Conservation (phyloP, 164 flowering plant genomes). For the Brasenia schreberi region DNA sequence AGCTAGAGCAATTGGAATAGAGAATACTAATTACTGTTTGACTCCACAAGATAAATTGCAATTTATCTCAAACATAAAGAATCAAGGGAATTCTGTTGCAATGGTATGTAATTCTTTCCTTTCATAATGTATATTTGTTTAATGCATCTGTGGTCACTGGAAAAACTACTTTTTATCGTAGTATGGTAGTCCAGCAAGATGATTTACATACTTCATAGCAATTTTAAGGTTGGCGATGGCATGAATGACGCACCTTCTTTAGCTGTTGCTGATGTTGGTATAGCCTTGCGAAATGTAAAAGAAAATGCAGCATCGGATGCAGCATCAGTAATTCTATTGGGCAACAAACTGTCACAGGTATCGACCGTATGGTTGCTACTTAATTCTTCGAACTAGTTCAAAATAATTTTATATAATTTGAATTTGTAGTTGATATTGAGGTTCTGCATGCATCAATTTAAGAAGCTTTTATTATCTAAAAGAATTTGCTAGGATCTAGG, state of each 20-base stretch:
- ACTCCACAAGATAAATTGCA: constrained; percentile 66
- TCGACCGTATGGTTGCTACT: no score
- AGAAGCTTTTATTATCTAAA: no score
- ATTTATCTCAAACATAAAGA: constrained; percentile 51
- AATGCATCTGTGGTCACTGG: no score
- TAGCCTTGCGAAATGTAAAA: constrained; percentile 79
- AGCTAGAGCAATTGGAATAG: constrained; percentile 70
- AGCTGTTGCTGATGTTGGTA: constrained; percentile 92
- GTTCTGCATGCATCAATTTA: no score
- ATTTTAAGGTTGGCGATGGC: constrained; percentile 84
- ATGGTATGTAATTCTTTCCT: constrained; percentile 36
- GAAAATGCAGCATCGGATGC: constrained; percentile 95
- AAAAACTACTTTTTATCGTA: no score
- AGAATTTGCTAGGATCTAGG: no score
- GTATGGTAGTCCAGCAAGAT: no score
- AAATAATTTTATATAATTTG: no score
- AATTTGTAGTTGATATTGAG: no score
- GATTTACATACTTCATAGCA: background rate
- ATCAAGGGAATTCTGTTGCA: constrained; percentile 66
- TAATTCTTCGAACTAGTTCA: no score
- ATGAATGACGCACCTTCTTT: constrained; percentile 98
- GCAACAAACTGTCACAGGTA: constrained; percentile 85
- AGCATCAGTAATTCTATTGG: constrained; percentile 86
- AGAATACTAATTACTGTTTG: constrained; percentile 45
- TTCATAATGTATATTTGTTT: background rate